These are phyloP conservation scores for Fusarium staphyleae DNA, from an alignment of 2,329 filamentous ascomycete species.

Conservation along the genomic window DNA sequence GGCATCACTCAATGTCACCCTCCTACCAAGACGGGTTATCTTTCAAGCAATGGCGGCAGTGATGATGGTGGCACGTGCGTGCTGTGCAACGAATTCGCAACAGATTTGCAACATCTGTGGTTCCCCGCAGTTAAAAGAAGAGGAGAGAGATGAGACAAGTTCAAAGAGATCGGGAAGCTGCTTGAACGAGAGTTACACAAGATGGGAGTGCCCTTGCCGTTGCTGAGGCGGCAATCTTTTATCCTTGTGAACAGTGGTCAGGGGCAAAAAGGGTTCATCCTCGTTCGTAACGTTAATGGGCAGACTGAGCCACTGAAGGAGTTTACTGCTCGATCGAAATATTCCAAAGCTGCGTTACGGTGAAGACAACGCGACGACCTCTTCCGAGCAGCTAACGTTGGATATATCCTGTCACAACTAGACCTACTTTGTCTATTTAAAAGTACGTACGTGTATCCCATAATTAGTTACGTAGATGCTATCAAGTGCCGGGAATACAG, in stretches of 20 bases:
- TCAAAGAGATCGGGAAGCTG: neutral
- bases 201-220: neutral
- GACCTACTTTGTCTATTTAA: no score
- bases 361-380: no score
- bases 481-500: no score
- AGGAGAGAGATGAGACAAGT: neutral
- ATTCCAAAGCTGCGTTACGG: no score
- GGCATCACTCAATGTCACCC: conserved; percentile 15
- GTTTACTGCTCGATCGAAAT: no score
- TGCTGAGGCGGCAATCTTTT: neutral
- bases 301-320: conserved; percentile 15
- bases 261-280: conserved; percentile 3
- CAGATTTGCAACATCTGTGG: conserved; percentile 3
- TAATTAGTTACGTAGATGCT: no score
- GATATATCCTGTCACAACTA: no score
- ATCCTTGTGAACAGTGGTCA: neutral
- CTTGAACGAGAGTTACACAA: neutral
- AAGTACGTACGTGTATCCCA: no score
- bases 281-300: conserved; percentile 5
- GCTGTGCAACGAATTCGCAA: conserved; percentile 5
- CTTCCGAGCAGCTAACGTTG: no score
- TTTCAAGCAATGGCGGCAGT: neutral
- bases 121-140: neutral
- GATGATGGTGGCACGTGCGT: conserved; percentile 9
- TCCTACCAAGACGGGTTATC: no score